phyloP scores from a whole-genome alignment of 1,284 basidiomycete species.

The Neonothopanus nambi region DNA sequence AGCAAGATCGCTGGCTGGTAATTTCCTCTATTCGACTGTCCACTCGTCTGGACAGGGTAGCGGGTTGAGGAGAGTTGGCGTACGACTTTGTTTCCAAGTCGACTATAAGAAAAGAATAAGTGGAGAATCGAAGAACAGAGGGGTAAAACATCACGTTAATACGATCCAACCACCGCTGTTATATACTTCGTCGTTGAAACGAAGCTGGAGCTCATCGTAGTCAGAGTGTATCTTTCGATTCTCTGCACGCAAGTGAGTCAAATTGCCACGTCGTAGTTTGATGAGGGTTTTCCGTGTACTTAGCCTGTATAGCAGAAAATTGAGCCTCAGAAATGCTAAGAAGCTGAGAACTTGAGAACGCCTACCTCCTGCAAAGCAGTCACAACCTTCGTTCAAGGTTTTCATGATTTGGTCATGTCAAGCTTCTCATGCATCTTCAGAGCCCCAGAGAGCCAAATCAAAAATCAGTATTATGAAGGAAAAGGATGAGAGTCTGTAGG shows the following conservation, averaged over 20 bases:
- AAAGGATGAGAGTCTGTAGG: too few relatives aligned
- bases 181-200: conserved; percentile 78
- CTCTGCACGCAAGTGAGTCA: conserved; percentile 77
- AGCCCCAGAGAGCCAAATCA: too few relatives aligned
- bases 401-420: too few relatives aligned
- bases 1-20: conserved; percentile 60
- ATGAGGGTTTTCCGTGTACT: too few relatives aligned
- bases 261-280: conserved; percentile 72
- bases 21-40: conserved; percentile 76
- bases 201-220: conserved; percentile 74
- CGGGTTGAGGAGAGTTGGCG: conserved; percentile 59
- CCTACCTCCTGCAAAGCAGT: too few relatives aligned
- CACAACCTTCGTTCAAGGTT: too few relatives aligned
- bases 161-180: conserved; percentile 77
- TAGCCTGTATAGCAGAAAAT: too few relatives aligned
- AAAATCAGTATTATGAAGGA: too few relatives aligned
- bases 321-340: too few relatives aligned
- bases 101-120: conserved; percentile 47
- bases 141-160: conserved; percentile 53
- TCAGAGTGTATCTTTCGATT: conserved; percentile 77
- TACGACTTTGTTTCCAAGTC: conserved; percentile 82
- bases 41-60: conserved; percentile 53
- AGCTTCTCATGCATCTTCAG: too few relatives aligned
- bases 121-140: conserved; percentile 2
- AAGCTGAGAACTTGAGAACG: too few relatives aligned